These are phyloP conservation scores for Metarhizium brunneum DNA, from an alignment of 2,329 filamentous ascomycete species.

Conservation along the genomic window DNA sequence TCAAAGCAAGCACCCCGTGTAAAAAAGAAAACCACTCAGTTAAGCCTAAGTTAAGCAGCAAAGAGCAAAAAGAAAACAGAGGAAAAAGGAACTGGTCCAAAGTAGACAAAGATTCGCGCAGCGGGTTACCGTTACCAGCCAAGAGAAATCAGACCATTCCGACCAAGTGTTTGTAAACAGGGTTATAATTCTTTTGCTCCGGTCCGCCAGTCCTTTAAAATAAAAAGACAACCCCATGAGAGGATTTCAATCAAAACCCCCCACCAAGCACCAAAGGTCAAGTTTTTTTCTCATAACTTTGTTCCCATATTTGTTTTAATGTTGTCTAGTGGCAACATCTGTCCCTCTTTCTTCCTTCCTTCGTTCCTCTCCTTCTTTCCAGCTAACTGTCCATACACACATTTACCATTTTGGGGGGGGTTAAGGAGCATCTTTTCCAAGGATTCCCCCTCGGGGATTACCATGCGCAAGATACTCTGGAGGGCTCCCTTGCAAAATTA, in stretches of 20 bases:
- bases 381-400: neutral
- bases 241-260: neutral
- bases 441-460: neutral
- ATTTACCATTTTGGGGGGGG: neutral
- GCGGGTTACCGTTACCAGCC: neutral
- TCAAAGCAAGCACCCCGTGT: neutral
- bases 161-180: neutral
- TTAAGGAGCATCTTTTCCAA: neutral
- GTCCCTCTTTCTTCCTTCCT: neutral
- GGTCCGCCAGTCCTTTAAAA: neutral
- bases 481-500: neutral
- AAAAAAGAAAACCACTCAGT: neutral
- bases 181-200: neutral
- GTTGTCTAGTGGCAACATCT: neutral
- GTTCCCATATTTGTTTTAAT: neutral
- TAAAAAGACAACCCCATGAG: conserved; percentile 7
- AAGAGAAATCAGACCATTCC: neutral
- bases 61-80: neutral
- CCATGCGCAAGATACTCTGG: neutral
- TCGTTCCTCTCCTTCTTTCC: neutral
- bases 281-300: conserved; percentile 14
- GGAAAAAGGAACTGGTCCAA: neutral
- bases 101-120: neutral
- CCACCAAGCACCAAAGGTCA: conserved; percentile 20
- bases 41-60: neutral